phyloP scores from a whole-genome alignment of 1,284 basidiomycete species.

The Polyporus tsugae region DNA sequence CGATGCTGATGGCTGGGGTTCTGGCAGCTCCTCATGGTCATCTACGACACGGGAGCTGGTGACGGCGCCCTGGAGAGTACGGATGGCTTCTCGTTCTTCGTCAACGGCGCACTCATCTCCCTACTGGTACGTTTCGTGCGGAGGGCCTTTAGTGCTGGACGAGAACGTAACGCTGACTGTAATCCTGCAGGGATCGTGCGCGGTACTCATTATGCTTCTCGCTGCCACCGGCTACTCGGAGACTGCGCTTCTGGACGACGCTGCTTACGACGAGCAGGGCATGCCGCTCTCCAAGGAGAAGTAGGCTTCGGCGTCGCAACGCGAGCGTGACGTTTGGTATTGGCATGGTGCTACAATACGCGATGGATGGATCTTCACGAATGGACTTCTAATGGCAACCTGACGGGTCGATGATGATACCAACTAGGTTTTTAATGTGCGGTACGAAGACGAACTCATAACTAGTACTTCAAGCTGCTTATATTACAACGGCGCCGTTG shows the following conservation, averaged over 20 bases:
- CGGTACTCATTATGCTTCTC: slow-evolving; percentile 2
- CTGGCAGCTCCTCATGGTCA: background rate
- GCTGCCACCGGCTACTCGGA: background rate
- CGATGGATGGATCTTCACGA: background rate
- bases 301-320: background rate
- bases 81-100: slow-evolving; percentile 7
- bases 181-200: background rate
- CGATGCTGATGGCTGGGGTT: background rate
- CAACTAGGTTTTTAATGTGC: no score
- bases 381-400: background rate
- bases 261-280: background rate
- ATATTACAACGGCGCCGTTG: no score
- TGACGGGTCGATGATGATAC: no score
- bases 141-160: background rate
- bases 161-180: background rate
- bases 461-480: no score
- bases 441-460: no score
- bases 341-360: background rate
- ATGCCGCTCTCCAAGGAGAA: slow-evolving; percentile 1
- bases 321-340: background rate
- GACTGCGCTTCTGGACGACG: background rate
- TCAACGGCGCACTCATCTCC: slow-evolving; percentile 4
- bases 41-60: background rate
- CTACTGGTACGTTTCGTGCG: background rate
- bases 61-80: background rate